phyloP scores from a whole-genome alignment of 768 basidiomycete species.

The Leucocoprinus leucothites region DNA sequence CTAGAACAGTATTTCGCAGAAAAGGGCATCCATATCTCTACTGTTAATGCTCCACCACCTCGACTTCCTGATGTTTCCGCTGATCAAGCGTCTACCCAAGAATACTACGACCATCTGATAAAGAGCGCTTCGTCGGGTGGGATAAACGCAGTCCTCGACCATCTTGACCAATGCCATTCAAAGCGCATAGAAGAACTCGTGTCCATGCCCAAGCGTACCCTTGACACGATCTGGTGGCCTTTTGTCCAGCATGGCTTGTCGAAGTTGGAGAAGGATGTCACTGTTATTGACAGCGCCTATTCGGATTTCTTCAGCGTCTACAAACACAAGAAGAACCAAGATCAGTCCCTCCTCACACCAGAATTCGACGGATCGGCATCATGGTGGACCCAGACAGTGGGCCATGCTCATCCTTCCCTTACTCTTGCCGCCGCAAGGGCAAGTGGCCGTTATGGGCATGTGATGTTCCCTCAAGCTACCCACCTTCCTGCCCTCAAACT shows the following conservation, averaged over 20 bases:
- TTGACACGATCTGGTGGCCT: conserved; percentile 92
- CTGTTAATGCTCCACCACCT: conserved; percentile 59
- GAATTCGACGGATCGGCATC: conserved; percentile 92
- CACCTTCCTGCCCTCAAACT: conserved; percentile 84
- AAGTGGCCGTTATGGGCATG: conserved; percentile 93
- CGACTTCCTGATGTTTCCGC: conserved; percentile 36
- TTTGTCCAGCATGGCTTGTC: conserved; percentile 89
- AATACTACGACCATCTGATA: conserved; percentile 66
- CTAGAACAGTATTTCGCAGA: conserved; percentile 76
- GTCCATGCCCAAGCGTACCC: conserved; percentile 74
- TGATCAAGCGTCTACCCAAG: conserved; percentile 53
- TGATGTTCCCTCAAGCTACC: conserved; percentile 90
- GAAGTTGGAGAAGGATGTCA: conserved; percentile 68
- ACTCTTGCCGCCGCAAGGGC: conserved; percentile 86
- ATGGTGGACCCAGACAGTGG: conserved; percentile 97
- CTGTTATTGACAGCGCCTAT: conserved; percentile 87
- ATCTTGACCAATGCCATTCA: conserved; percentile 62
- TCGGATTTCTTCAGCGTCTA: conserved; percentile 80
- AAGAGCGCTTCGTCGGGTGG: conserved; percentile 30
- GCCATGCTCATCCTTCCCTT: conserved; percentile 74
- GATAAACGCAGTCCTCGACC: conserved; percentile 45
- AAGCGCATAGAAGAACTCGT: conserved; percentile 70
- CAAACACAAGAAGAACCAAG: conserved; percentile 29
- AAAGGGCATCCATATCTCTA: conserved; percentile 52
- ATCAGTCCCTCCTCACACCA: conserved; percentile 35